Conservation (phyloP, 2,329 filamentous ascomycete genomes). For the Fusarium sambucinum region DNA sequence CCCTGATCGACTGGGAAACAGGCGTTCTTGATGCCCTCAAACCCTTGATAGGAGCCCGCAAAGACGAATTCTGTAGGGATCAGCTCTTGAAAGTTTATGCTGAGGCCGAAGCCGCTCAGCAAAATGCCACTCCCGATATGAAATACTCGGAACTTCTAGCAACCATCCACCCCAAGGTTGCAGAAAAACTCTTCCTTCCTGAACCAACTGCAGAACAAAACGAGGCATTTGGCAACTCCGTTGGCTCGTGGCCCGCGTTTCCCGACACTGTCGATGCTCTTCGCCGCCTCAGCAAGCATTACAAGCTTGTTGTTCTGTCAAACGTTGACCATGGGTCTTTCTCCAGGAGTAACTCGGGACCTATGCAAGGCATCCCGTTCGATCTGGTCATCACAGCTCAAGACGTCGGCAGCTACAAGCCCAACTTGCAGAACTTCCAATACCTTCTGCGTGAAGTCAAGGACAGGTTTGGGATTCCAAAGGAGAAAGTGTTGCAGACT, state of each 20-base stretch:
- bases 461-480: constrained; percentile 66
- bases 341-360: constrained; percentile 56
- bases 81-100: constrained; percentile 58
- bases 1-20: constrained; percentile 81
- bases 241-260: constrained; percentile 70
- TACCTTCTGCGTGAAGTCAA: constrained; percentile 69
- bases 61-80: constrained; percentile 50
- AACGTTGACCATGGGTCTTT: constrained; percentile 70
- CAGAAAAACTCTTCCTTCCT: constrained; percentile 56
- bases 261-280: constrained; percentile 69
- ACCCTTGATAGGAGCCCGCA: constrained; percentile 58
- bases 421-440: constrained; percentile 72
- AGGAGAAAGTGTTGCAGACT: constrained; percentile 70
- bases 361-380: constrained; percentile 64
- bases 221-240: constrained; percentile 63
- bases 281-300: constrained; percentile 60
- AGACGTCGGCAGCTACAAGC: constrained; percentile 79
- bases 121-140: constrained; percentile 66
- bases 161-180: constrained; percentile 60
- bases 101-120: constrained; percentile 63
- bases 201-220: constrained; percentile 55
- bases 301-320: constrained; percentile 69
- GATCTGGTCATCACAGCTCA: constrained; percentile 76
- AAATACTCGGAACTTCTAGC: constrained; percentile 71
- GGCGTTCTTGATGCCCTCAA: constrained; percentile 69